These are phyloP conservation scores for Plasmodium berghei DNA, from an alignment of 169 alveolate genomes.

Conservation along the genomic window DNA sequence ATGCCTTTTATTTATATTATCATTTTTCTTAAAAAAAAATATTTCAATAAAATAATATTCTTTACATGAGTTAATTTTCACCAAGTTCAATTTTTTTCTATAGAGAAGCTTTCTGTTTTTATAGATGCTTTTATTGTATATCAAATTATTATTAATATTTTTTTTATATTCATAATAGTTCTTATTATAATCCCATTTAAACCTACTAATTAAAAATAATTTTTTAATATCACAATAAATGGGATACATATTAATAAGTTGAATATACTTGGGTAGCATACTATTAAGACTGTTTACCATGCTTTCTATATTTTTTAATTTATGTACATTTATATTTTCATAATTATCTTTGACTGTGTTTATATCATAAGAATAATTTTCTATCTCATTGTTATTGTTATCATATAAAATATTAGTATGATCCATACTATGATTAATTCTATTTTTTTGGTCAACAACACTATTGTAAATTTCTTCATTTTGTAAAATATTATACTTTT, in stretches of 20 bases:
- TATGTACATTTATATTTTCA: background rate
- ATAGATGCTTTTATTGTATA: background rate
- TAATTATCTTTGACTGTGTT: background rate
- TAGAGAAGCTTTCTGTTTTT: background rate
- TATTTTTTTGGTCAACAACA: background rate
- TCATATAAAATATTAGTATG: too few relatives aligned
- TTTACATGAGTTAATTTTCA: constrained; percentile 12
- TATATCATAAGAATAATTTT: background rate
- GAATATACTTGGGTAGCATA: constrained; percentile 32
- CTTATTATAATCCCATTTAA: background rate
- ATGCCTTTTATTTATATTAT: background rate
- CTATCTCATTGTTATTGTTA: background rate
- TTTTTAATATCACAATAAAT: constrained; percentile 11
- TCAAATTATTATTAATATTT: background rate
- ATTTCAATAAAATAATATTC: constrained; percentile 24
- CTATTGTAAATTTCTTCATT: constrained; percentile 25
- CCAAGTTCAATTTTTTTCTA: constrained; percentile 3
- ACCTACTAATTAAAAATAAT: constrained; percentile 20
- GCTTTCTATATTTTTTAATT: constrained; percentile 5
- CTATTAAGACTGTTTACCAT: constrained; percentile 13
- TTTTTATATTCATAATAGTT: background rate
- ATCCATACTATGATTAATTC: too few relatives aligned
- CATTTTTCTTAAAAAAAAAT: background rate
- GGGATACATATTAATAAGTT: constrained; percentile 25
- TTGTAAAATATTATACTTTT: constrained; percentile 9